Percentiles rank a stretch among this genome's conserved stretches.
Evolutionary conservation across 306 rosid genomes (phyloP).

Genomic region (Morella rubra): DNA sequence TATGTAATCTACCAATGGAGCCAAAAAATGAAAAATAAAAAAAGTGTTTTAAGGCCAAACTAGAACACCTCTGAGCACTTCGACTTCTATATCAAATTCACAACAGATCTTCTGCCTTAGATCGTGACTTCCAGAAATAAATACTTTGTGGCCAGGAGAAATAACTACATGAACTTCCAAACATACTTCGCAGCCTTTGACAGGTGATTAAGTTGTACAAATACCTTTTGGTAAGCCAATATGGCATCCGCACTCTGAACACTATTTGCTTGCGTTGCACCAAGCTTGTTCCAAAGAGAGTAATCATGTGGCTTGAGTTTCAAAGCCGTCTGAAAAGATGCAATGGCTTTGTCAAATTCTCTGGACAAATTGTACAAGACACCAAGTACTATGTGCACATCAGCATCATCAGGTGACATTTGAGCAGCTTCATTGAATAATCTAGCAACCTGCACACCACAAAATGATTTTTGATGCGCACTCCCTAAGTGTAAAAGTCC

Average conservation of each 20-base stretch:
- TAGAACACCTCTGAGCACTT: neutral
- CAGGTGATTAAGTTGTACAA: neutral
- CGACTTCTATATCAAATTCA: neutral
- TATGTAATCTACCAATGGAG: neutral
- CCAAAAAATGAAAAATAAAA: neutral
- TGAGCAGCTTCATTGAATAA: constrained; percentile 92
- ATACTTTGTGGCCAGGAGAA: neutral
- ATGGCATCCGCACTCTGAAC: constrained; percentile 98
- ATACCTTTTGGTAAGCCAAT: constrained; percentile 93
- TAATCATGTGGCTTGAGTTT: constrained; percentile 91
- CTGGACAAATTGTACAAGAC: constrained; percentile 88
- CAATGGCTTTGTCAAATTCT: constrained; percentile 91
- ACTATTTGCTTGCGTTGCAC: constrained; percentile 99
- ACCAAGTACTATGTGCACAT: constrained; percentile 94
- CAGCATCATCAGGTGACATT: constrained; percentile 86
- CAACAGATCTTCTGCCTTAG: neutral
- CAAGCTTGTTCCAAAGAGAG: constrained; percentile 99
- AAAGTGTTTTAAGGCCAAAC: neutral
- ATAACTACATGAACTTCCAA: neutral
- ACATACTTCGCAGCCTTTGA: neutral
- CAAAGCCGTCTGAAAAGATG: constrained; percentile 79
- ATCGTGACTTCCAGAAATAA: neutral
- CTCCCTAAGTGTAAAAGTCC: too few species aligned
- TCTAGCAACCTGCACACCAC: constrained; percentile 61
- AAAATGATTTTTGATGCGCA: neutral